Percentiles rank a stretch among this genome's conserved stretches.
phyloP scores from a whole-genome alignment of 331 rosid species.

The Dryas integrifolia region DNA sequence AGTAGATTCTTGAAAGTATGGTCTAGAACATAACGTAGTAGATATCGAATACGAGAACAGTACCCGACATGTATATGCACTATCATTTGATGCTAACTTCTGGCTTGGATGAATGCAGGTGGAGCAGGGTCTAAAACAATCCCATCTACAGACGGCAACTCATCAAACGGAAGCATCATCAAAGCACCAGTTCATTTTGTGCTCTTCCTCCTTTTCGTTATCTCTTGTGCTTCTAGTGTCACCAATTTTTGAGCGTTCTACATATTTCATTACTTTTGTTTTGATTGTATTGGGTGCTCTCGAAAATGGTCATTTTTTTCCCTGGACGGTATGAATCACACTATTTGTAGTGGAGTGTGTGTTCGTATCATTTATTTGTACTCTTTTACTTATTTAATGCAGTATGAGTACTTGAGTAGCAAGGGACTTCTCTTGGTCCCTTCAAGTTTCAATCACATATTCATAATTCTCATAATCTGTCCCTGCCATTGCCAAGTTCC shows the following conservation, averaged over 20 bases:
- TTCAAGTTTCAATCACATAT: too few relatives aligned
- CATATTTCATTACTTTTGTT: neutral
- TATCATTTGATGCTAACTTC: neutral
- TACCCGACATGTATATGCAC: neutral
- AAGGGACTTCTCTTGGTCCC: neutral
- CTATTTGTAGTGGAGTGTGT: neutral
- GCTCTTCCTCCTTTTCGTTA: constrained; percentile 37
- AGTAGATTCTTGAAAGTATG: too few relatives aligned
- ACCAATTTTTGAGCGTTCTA: constrained; percentile 21
- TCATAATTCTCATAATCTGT: too few relatives aligned
- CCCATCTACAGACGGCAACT: constrained; percentile 40
- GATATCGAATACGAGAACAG: too few relatives aligned
- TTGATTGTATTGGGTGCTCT: neutral
- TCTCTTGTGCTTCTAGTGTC: constrained; percentile 34
- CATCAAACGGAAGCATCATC: constrained; percentile 41
- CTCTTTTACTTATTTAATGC: neutral
- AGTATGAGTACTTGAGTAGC: neutral
- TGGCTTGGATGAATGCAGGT: constrained; percentile 27
- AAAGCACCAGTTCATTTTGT: constrained; percentile 32
- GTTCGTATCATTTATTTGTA: neutral
- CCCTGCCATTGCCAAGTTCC: too few relatives aligned
- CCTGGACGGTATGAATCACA: neutral
- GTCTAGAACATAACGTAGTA: too few relatives aligned
- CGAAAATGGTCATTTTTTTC: neutral
- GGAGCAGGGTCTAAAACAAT: constrained; percentile 49